These are phyloP conservation scores for Dactylellina cionopaga DNA, from an alignment of 2,329 filamentous ascomycete genomes.

Conservation along the genomic window DNA sequence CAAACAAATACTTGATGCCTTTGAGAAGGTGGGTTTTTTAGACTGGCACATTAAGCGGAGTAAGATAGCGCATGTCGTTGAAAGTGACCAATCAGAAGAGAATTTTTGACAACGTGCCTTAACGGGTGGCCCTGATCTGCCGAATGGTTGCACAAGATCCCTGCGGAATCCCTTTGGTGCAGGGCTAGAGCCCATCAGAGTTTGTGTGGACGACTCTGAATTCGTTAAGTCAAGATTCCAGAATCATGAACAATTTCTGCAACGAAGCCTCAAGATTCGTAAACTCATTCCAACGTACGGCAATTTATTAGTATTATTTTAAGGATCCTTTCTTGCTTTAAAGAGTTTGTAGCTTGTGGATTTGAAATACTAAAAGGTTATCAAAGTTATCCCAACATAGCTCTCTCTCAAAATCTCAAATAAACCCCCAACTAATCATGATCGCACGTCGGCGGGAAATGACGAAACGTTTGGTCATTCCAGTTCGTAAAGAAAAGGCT, in stretches of 20 bases:
- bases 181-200: slow-evolving; percentile 13
- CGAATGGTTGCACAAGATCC: slow-evolving; percentile 47
- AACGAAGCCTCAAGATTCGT: too few species aligned
- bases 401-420: too few species aligned
- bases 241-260: background rate
- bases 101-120: slow-evolving; percentile 24
- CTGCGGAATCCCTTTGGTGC: background rate
- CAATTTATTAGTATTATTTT: too few species aligned
- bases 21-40: slow-evolving; percentile 15
- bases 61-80: slow-evolving; percentile 9
- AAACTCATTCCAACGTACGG: too few species aligned
- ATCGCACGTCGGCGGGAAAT: background rate
- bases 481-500: slow-evolving; percentile 21
- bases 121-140: slow-evolving; percentile 50
- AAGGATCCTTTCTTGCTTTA: background rate
- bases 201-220: slow-evolving; percentile 10
- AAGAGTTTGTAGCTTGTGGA: too few species aligned
- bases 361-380: too few species aligned
- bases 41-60: background rate
- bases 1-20: background rate
- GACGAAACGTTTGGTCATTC: slow-evolving; percentile 17
- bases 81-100: slow-evolving; percentile 28
- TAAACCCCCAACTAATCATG: too few species aligned
- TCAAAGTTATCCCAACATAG: too few species aligned
- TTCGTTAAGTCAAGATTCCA: background rate